Evolutionary conservation across 192 early-diverging fungal species (phyloP), one percentile per base, ranked within the genome.

Genomic region (Spizellomyces sp.): DNA sequence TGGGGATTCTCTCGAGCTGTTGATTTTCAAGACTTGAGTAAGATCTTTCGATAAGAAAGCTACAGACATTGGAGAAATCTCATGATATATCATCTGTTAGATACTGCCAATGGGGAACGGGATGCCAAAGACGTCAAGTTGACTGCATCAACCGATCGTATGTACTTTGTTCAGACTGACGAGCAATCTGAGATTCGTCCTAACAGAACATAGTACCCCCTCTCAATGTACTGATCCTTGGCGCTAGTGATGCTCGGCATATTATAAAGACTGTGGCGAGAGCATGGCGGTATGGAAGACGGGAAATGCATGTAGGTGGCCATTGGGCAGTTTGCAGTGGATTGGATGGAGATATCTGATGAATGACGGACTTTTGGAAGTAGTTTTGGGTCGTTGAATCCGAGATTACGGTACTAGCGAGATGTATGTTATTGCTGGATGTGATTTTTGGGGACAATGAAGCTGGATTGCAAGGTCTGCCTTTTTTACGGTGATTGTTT

Each of bases 301-400:
- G 44, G 6, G 48, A 58, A 44, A 7, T 27, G 36, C 45, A 54
- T 60, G 12, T 6, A 69, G 61, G 67, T 58, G 45, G 47, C n/a
- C n/a, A 5, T 46, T 55, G 9, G 59, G 27, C 19, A 19, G 45
- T 41, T 15, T 48, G n/a, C 6, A 45, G 5, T 41, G 5, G 4
- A 27, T 8, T 43, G 54, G 4, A n/a, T 61, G 50, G 8, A 41
- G 50, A 8, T 17, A 21, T 4, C 44, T 22, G n/a, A n/a, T 46
- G 47, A 45, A 7, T 74, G 43, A 52, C 57, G 17, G 8, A 42
- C 15, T 5, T 9, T 7, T 17, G 61, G 8, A 66, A 44, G 17
- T 64, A 88, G 84, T 85, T 88, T 56, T 73, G 81, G 48, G 77
- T 88, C 19, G 64, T 87, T 21, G 87, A 88, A 64, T 47, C 80